Evolutionary conservation across 306 rosid genomes (phyloP), one percentile per base, ranked within the genome.

Genomic region (Nissolia schottii): DNA sequence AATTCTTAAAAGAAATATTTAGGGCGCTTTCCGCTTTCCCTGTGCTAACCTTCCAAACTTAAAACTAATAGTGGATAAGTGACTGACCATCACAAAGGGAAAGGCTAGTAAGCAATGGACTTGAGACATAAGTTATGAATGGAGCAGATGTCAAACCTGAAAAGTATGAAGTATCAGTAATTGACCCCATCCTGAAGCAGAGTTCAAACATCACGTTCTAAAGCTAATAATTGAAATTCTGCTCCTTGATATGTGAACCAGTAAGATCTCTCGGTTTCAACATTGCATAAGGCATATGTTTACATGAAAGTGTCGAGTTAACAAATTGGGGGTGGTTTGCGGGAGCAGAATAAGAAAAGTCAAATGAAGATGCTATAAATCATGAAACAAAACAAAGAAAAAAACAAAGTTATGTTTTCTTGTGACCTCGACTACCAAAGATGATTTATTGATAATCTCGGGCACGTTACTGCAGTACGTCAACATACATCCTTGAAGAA

Each of bases 391-490:
- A n/a, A 32, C 62, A 41, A 41, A 53, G 40, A 49, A 67, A 50
- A 51, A 66, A 45, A 74, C 27, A 35, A 22, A 58, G 79, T 71
- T 58, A 81, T n/a, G 23, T 73, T 50, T 62, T 55, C 66, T 27
- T 57, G 65, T 76, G 54, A 57, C 46, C 75, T 62, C 46, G 66
- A 73, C 34, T 56, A 7, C 32, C 49, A 22, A 70, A 68, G 45
- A 27, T 7, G 32, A 65, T 49, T 76, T 83, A 73, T 83, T 71
- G 58, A 37, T 51, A 46, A 85, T 62, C 62, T 74, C 50, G 67
- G 71, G 55, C 63, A 31, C 23, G 78, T 56, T 64, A 73, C 66
- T 56, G 75, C 29, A 49, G 67, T 78, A n/a, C 55, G 18, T 27
- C 32, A 72, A 73, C 49, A 25, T 40, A 56, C 55, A 3, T 76